These are phyloP conservation scores for Leersia perrieri DNA, from an alignment of 176 grass and related monocot species.

Conservation along the genomic window DNA sequence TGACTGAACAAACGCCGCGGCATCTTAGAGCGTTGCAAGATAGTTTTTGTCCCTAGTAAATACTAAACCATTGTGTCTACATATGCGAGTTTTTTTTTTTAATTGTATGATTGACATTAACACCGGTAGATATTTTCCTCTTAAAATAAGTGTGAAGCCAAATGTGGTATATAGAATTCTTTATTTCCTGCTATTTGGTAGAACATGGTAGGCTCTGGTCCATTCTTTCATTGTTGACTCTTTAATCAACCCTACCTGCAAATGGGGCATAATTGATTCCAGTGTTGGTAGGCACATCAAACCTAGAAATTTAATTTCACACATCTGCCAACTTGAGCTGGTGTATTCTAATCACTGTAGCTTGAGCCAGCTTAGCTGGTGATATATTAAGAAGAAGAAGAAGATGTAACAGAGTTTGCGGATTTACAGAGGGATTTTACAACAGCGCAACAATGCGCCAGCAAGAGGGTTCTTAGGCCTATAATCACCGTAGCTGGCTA, in stretches of 20 bases:
- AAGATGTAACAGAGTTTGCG: too few species aligned
- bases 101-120: conserved; percentile 11
- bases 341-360: not conserved
- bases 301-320: not conserved
- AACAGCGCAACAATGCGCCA: too few species aligned
- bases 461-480: too few species aligned
- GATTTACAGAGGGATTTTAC: too few species aligned
- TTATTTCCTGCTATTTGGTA: not conserved
- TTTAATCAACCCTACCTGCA: not conserved
- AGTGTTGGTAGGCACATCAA: not conserved
- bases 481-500: too few species aligned
- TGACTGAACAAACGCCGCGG: not conserved
- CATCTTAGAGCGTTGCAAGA: not conserved
- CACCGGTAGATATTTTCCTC: conserved; percentile 1
- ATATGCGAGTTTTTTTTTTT: conserved; percentile 20
- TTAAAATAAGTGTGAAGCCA: not conserved
- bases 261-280: not conserved
- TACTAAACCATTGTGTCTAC: not conserved
- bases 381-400: too few species aligned
- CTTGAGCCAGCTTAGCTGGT: too few species aligned
- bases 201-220: conserved; percentile 9
- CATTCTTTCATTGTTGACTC: not conserved
- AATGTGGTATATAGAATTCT: not conserved
- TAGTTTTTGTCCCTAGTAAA: conserved; percentile 15
- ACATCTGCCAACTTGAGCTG: not conserved